phyloP scores from a whole-genome alignment of 1,139 yeast species.

The Diutina siamensis region DNA sequence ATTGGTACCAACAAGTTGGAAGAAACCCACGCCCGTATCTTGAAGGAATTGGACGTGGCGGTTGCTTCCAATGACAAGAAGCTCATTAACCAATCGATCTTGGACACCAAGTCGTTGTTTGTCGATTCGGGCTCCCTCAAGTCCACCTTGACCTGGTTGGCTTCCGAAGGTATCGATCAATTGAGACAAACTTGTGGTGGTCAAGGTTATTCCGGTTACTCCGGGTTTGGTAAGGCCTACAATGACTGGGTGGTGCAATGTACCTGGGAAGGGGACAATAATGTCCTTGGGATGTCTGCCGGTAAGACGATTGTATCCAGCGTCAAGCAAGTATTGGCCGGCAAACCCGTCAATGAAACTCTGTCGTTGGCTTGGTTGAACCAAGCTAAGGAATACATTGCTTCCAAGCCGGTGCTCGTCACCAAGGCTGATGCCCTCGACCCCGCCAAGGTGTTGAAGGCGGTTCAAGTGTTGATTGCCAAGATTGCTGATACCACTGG shows the following conservation, averaged over 20 bases:
- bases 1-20: slow-evolving; percentile 12
- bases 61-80: slow-evolving; percentile 10
- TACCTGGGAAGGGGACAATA: slow-evolving; percentile 14
- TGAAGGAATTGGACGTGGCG: slow-evolving; percentile 11
- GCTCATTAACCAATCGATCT: slow-evolving; percentile 7
- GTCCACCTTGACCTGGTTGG: slow-evolving; percentile 12
- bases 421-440: slow-evolving; percentile 8
- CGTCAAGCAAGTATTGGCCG: slow-evolving; percentile 9
- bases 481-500: slow-evolving; percentile 10
- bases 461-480: slow-evolving; percentile 11
- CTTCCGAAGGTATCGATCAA: slow-evolving; percentile 12
- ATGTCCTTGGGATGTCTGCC: slow-evolving; percentile 13
- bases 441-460: slow-evolving; percentile 9
- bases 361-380: slow-evolving; percentile 9
- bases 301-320: slow-evolving; percentile 11
- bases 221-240: slow-evolving; percentile 13
- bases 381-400: not conserved
- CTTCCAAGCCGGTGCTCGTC: not conserved
- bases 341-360: slow-evolving; percentile 7
- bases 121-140: slow-evolving; percentile 13
- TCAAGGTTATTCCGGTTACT: slow-evolving; percentile 13
- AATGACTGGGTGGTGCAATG: slow-evolving; percentile 14
- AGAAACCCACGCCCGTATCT: slow-evolving; percentile 10
- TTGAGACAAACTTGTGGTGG: slow-evolving; percentile 13
- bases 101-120: slow-evolving; percentile 12